phyloP scores from a whole-genome alignment of 176 grass and related monocot species.

The Cenchrus purpureus region DNA sequence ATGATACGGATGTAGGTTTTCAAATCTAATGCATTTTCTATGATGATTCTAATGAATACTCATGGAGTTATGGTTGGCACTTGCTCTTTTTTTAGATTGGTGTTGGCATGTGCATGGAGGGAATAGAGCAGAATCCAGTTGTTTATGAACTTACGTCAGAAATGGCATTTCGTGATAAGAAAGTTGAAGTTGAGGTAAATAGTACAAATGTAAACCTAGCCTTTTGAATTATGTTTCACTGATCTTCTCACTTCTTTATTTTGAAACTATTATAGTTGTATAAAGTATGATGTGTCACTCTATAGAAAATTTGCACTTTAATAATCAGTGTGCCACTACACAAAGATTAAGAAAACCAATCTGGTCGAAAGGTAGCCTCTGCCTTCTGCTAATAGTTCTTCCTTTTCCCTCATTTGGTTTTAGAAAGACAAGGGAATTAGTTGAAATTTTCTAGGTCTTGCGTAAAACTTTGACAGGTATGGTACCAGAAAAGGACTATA shows the following conservation, averaged over 20 bases:
- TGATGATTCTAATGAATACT: constrained; percentile 33
- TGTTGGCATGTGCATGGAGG: constrained; percentile 99
- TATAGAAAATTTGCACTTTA: constrained; percentile 1
- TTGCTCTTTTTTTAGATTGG: constrained; percentile 67
- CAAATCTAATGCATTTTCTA: background rate
- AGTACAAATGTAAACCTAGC: constrained; percentile 18
- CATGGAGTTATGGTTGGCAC: background rate
- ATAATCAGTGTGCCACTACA: background rate
- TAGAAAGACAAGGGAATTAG: background rate
- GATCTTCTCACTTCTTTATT: background rate
- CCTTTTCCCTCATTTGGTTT: background rate
- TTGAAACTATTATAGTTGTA: background rate
- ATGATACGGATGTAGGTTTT: constrained; percentile 19
- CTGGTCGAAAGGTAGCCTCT: background rate
- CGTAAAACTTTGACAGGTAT: constrained; percentile 17
- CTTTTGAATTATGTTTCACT: constrained; percentile 26
- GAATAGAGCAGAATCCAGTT: constrained; percentile 98
- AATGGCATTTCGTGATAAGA: constrained; percentile 84
- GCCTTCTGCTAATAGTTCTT: background rate
- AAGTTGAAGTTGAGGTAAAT: constrained; percentile 83
- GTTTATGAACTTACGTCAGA: constrained; percentile 99
- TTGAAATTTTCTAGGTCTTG: constrained; percentile 6
- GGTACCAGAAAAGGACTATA: background rate
- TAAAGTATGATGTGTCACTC: background rate
- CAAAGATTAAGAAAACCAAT: constrained; percentile 19